Conservation (phyloP, 805 yeast genomes). For the Lipomyces yamadae region DNA sequence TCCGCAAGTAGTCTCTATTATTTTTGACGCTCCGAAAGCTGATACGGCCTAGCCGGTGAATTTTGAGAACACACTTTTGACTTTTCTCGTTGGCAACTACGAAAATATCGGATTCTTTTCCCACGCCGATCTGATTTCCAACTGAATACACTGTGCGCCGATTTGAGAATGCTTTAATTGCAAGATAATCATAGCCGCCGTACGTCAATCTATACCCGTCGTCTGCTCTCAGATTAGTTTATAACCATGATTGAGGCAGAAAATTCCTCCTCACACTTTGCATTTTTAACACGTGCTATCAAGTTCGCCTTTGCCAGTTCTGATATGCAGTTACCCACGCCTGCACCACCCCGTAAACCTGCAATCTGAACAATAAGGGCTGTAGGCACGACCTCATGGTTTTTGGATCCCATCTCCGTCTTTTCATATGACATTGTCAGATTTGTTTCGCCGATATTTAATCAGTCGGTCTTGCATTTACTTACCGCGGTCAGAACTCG, state of each 20-base stretch:
- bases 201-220: constrained; percentile 92
- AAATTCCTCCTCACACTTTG: constrained; percentile 54
- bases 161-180: constrained; percentile 80
- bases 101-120: constrained; percentile 95
- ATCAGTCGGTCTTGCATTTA: background rate
- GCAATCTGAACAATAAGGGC: constrained; percentile 78
- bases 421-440: constrained; percentile 1
- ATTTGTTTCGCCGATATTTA: background rate
- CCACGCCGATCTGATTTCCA: constrained; percentile 91
- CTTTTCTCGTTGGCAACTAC: constrained; percentile 74
- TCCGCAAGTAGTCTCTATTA: constrained; percentile 86
- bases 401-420: constrained; percentile 81
- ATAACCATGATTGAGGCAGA: background rate
- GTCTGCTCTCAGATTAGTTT: constrained; percentile 44
- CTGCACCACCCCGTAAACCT: constrained; percentile 73
- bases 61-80: constrained; percentile 74
- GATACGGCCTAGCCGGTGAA: constrained; percentile 91
- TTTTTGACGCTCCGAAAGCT: constrained; percentile 91
- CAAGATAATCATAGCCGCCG: constrained; percentile 90
- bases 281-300: constrained; percentile 79
- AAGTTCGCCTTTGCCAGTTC: constrained; percentile 86
- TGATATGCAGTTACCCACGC: constrained; percentile 76
- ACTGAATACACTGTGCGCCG: constrained; percentile 74
- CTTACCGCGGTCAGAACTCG: constrained; percentile 78
- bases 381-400: constrained; percentile 95